A percentile compares a stretch with the other conserved stretches of the same genome.
Evolutionary conservation across 305 asterid genomes (phyloP).

Genomic region (Fraxinus angustifolia): DNA sequence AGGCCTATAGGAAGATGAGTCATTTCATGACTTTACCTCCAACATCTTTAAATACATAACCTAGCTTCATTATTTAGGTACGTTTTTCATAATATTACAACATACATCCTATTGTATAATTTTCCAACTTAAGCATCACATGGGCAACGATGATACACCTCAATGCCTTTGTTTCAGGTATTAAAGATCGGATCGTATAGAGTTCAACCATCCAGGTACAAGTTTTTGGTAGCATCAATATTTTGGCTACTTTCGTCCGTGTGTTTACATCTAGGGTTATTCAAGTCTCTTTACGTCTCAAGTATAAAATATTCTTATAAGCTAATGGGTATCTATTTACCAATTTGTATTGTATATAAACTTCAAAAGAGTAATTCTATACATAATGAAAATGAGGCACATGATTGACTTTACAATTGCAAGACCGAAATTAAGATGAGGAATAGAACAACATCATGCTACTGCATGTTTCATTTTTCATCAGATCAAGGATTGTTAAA

Average conservation of each 20-base stretch:
- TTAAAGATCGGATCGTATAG: no score
- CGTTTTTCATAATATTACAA: no score
- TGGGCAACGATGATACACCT: no score
- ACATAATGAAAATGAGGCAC: not conserved
- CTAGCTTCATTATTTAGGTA: no score
- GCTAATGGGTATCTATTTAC: not conserved
- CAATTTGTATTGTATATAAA: not conserved
- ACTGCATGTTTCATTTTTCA: not conserved
- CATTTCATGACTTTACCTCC: no score
- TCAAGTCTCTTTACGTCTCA: not conserved
- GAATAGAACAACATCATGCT: not conserved
- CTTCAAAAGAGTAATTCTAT: not conserved
- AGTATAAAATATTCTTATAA: not conserved
- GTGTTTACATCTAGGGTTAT: not conserved
- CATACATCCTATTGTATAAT: no score
- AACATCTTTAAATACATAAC: no score
- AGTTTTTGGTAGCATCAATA: no score
- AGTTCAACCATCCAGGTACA: no score
- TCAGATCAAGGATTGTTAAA: not conserved
- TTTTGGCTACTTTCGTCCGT: not conserved
- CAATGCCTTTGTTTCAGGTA: no score
- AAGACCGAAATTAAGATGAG: not conserved
- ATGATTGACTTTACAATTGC: not conserved
- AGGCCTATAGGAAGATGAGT: no score
- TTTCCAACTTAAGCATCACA: no score